Evolutionary conservation across 345 rosid genomes (phyloP), one percentile per base, ranked within the genome.

Genomic region (Arabidopsis suecica): DNA sequence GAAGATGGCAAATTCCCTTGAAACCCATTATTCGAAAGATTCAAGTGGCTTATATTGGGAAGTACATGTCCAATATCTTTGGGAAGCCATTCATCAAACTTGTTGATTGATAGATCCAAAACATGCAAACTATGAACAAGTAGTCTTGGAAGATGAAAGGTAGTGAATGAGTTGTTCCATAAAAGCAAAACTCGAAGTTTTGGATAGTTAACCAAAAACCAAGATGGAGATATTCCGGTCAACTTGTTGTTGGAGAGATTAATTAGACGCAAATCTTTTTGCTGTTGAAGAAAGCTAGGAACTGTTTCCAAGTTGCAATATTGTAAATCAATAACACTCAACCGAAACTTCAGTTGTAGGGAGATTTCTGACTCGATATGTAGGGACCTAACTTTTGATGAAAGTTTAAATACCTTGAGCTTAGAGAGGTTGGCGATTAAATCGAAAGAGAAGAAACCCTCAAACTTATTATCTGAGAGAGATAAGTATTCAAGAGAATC

Each of bases 401-500:
- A 58, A 50, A 67, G 53, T 34, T 36, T 65, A 13, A 78, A 65
- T 22, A 65, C 81, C 25, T 78, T 67, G 3, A 78, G 77, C 5
- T 58, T 78, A 0, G 68, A 37, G 30, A 63, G 63, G 33, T 65
- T 71, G 34, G 63, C n/a, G 0, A 76, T 20, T 33, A 28, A 9
- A 1, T 44, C 33, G 5, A 76, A 53, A 8, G 75, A 61, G 65
- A 70, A 53, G 4, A 14, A 6, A 12, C 80, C 63, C 4, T 60
- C 45, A 5, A 69, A 69, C 12, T 5, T 6, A 50, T 76, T 76
- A 54, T 69, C 63, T 16, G n/a, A 56, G 25, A 76, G 58, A 9
- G 64, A 53, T 45, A 71, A 34, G 45, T 56, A 71, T 47, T 71
- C 61, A 25, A 78, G 48, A 3, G 53, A 49, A 11, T 0, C 7